Percentiles rank a stretch among this genome's conserved stretches.
Conservation (phyloP, 805 yeast species). For the Ogataea parapolymorpha region DNA sequence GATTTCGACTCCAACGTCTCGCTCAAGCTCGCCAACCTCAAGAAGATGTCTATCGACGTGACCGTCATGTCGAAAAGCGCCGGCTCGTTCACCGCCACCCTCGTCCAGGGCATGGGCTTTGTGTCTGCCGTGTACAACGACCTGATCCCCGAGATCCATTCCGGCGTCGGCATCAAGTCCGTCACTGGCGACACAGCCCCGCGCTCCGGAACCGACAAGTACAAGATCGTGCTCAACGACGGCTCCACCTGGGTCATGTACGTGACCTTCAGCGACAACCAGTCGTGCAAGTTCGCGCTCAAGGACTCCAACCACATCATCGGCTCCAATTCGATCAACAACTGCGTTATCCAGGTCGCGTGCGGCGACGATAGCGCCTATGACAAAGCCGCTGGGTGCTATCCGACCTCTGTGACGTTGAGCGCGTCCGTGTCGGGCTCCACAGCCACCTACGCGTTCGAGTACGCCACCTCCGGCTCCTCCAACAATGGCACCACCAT, state of each 20-base stretch:
- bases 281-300: slow-evolving; percentile 29
- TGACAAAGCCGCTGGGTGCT: slow-evolving; percentile 64
- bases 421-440: slow-evolving; percentile 39
- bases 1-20: slow-evolving; percentile 32
- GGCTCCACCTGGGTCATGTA: slow-evolving; percentile 62
- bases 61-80: slow-evolving; percentile 16
- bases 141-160: slow-evolving; percentile 49
- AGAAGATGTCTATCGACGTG: slow-evolving; percentile 22
- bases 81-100: slow-evolving; percentile 51
- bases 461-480: slow-evolving; percentile 42
- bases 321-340: slow-evolving; percentile 43
- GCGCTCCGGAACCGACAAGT: slow-evolving; percentile 47
- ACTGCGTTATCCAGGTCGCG: slow-evolving; percentile 57
- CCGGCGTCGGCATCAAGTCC: slow-evolving; percentile 57
- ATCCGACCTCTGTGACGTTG: slow-evolving; percentile 46
- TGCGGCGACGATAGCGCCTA: slow-evolving; percentile 45
- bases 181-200: slow-evolving; percentile 43
- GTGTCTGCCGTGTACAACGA: slow-evolving; percentile 61
- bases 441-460: slow-evolving; percentile 39
- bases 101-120: slow-evolving; percentile 83
- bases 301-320: slow-evolving; percentile 33
- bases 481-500: slow-evolving; percentile 42
- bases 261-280: slow-evolving; percentile 44
- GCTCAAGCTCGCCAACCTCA: slow-evolving; percentile 16
- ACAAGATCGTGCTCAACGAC: slow-evolving; percentile 48